Evolutionary conservation across 768 basidiomycete species (phyloP), one percentile per base, ranked within the genome.

Genomic region (Naganishia vaughanmartiniae): DNA sequence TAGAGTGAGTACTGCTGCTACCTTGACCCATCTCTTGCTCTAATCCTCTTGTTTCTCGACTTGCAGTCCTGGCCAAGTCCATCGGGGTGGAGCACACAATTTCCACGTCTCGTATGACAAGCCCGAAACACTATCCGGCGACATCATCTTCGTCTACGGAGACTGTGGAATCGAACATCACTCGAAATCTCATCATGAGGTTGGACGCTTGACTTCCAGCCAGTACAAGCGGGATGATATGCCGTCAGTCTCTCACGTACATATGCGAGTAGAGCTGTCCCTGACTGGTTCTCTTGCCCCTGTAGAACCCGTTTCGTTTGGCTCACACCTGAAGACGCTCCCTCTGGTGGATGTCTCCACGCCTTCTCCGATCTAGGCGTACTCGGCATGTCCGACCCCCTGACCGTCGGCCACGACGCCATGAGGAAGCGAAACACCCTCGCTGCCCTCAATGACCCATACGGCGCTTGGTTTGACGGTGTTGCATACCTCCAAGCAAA

Each of bases 381-480:
- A 11, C 24, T 73, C 30, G 72, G 72, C 12, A 54, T 56, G 30
- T 73, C 72, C 1, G 45, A 31, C 11, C 69, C 72, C 51, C 48
- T 73, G 54, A 65, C 66, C 21, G 51, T 73, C 33, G 63, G 34
- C 31, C 63, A 70, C 24, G 45, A 54, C 33, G 21, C 54, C 36
- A 30, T 51, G 15, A 42, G 54, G 31, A 72, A 73, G 68, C 72
- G 72, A 46, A 73, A 70, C 72, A 73, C 72, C 46, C 69, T 73
- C 2, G 36, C 54, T 3, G 66, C 56, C 0, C 42, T 73, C 69
- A 73, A 73, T 31, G 72, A 73, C 57, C 72, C 72, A 11, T 73
- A 73, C 58, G 72, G 72, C 33, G 66, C 72, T 10, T 73, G 72
- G 72, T 73, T 73, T 39, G 72, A 73, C 58, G 72, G 72, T 39